Conservation (phyloP, 177 flowering plant genomes). For the Vitis hybrid region DNA sequence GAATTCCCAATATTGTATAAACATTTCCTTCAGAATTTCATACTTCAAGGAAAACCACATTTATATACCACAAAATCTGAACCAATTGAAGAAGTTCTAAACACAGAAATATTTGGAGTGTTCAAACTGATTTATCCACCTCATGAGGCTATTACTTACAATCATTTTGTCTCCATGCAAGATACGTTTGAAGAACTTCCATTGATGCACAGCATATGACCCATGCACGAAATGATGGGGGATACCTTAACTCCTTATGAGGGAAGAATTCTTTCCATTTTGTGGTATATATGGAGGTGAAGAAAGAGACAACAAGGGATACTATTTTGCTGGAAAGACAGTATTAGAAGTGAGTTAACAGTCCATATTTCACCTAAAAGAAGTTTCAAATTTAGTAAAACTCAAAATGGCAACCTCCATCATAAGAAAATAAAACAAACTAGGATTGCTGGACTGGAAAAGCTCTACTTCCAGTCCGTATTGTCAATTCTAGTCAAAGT, state of each 20-base stretch:
- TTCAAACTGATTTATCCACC: no score
- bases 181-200: constrained; percentile 66
- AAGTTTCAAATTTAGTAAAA: no score
- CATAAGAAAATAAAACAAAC: neutral
- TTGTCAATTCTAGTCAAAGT: no score
- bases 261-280: constrained; percentile 66
- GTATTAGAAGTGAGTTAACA: constrained; percentile 1
- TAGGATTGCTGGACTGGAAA: no score
- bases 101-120: no score
- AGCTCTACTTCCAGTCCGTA: no score
- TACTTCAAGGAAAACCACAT: neutral
- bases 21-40: neutral
- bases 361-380: neutral
- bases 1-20: neutral
- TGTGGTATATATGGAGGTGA: constrained; percentile 43
- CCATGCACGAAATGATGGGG: constrained; percentile 51
- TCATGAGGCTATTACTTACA: constrained; percentile 35
- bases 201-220: constrained; percentile 50
- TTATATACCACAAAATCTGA: neutral
- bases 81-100: no score
- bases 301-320: constrained; percentile 56
- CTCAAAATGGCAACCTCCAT: neutral
- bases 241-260: constrained; percentile 32
- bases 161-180: constrained; percentile 61
- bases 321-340: constrained; percentile 49